A percentile compares a stretch with the other conserved stretches of the same genome.
Conservation (phyloP, 805 yeast genomes). For the Kregervanrija pseudodelftensis region DNA sequence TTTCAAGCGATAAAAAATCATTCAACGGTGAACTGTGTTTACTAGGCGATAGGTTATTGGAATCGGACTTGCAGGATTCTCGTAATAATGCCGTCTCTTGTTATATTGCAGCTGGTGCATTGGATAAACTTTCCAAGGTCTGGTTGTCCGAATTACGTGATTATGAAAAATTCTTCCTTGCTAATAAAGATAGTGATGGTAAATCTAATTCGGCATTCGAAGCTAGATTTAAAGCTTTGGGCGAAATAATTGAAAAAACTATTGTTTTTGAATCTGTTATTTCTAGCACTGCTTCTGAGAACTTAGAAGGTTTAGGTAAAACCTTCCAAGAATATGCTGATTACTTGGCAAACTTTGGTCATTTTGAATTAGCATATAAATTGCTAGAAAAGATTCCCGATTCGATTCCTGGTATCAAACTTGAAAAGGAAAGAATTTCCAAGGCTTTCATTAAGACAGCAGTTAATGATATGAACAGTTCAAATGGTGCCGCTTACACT, state of each 20-base stretch:
- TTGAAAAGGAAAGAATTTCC: constrained; percentile 72
- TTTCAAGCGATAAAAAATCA: constrained; percentile 32
- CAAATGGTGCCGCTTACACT: constrained; percentile 10
- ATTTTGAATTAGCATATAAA: constrained; percentile 70
- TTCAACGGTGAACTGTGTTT: constrained; percentile 50
- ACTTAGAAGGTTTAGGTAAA: constrained; percentile 43
- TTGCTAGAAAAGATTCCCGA: constrained; percentile 68
- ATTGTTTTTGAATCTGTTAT: constrained; percentile 60
- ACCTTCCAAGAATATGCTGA: constrained; percentile 78
- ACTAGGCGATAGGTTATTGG: constrained; percentile 72
- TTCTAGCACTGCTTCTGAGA: constrained; percentile 32
- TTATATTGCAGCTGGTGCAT: constrained; percentile 73
- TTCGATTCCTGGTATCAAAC: constrained; percentile 58
- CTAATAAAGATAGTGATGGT: constrained; percentile 36
- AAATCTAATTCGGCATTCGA: constrained; percentile 52
- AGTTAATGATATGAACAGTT: constrained; percentile 11
- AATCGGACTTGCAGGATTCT: constrained; percentile 30
- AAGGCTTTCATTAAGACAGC: constrained; percentile 42
- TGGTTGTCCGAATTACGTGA: constrained; percentile 71
- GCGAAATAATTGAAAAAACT: constrained; percentile 77
- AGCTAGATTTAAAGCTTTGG: constrained; percentile 77
- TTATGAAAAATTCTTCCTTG: constrained; percentile 37
- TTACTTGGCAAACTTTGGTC: constrained; percentile 73
- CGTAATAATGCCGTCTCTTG: constrained; percentile 73
- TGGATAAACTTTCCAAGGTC: constrained; percentile 68